Evolutionary conservation across 2,329 filamentous ascomycete species (phyloP).

Genomic region (Ceratocystis papillata): DNA sequence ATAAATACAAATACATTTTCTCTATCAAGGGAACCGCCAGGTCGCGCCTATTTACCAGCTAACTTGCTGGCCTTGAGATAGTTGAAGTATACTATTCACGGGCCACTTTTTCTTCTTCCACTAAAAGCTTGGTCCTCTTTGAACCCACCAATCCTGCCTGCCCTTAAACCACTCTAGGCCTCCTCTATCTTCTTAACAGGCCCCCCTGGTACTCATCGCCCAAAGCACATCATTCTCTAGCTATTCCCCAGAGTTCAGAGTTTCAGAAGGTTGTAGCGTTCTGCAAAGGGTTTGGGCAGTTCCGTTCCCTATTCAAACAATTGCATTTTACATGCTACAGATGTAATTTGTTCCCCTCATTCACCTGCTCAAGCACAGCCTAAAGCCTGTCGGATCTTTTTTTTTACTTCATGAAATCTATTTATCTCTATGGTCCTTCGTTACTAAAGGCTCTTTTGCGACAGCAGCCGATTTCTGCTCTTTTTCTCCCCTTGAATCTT

Average conservation of each 20-base stretch:
- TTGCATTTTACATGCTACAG: background rate
- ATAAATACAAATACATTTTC: no score
- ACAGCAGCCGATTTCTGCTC: background rate
- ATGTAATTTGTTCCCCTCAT: slow-evolving; percentile 8
- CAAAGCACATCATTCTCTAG: background rate
- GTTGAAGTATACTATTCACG: background rate
- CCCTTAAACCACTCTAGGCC: background rate
- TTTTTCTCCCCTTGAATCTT: background rate
- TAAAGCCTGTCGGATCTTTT: background rate
- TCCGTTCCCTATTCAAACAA: background rate
- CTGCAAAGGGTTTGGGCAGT: background rate
- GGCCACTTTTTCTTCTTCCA: background rate
- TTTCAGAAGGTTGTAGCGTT: slow-evolving; percentile 19
- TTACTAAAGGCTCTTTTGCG: background rate
- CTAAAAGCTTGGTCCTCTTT: slow-evolving; percentile 12
- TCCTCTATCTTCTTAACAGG: background rate
- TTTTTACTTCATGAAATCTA: background rate
- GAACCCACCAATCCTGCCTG: background rate
- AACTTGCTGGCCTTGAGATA: no score
- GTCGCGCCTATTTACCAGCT: background rate
- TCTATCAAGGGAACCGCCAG: no score
- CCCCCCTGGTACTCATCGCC: background rate
- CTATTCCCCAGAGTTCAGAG: slow-evolving; percentile 12
- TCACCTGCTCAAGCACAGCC: background rate
- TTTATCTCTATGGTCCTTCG: background rate